These are phyloP conservation scores for Colletotrichum lupini DNA, from an alignment of 2,329 filamentous ascomycete genomes.

Conservation along the genomic window DNA sequence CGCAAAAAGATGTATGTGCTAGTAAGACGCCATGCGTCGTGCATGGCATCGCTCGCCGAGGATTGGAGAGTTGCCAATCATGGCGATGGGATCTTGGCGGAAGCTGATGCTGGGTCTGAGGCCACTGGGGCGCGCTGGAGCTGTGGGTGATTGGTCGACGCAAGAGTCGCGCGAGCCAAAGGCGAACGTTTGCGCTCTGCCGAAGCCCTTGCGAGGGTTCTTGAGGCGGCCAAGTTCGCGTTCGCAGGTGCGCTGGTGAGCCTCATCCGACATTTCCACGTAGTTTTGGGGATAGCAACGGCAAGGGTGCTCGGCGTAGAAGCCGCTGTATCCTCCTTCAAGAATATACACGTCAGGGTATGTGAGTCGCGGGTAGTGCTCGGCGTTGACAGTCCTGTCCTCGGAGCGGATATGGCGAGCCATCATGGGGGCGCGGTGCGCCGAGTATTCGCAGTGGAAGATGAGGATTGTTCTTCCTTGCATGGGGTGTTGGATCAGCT, in stretches of 20 bases:
- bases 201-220: constrained; percentile 83
- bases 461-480: constrained; percentile 82
- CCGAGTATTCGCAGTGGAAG: constrained; percentile 98
- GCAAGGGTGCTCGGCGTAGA: constrained; percentile 81
- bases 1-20: constrained; percentile 40
- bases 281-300: constrained; percentile 96
- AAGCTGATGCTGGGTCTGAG: constrained; percentile 43
- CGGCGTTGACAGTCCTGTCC: constrained; percentile 86
- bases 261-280: constrained; percentile 93
- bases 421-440: constrained; percentile 95
- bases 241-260: constrained; percentile 93
- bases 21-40: constrained; percentile 75
- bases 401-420: constrained; percentile 91
- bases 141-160: constrained; percentile 70
- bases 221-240: constrained; percentile 94
- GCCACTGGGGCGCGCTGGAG: constrained; percentile 51
- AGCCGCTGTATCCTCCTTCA: constrained; percentile 94
- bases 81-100: constrained; percentile 52
- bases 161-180: constrained; percentile 80
- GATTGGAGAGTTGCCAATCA: constrained; percentile 57
- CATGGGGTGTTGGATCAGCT: constrained; percentile 79
- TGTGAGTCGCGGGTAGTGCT: constrained; percentile 87
- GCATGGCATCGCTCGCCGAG: constrained; percentile 64
- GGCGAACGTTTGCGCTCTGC: constrained; percentile 92
- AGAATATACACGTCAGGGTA: constrained; percentile 98